Evolutionary conservation across 495 filamentous ascomycete species (phyloP), one percentile per base, ranked within the genome.

Genomic region (Xylaria telfairii): DNA sequence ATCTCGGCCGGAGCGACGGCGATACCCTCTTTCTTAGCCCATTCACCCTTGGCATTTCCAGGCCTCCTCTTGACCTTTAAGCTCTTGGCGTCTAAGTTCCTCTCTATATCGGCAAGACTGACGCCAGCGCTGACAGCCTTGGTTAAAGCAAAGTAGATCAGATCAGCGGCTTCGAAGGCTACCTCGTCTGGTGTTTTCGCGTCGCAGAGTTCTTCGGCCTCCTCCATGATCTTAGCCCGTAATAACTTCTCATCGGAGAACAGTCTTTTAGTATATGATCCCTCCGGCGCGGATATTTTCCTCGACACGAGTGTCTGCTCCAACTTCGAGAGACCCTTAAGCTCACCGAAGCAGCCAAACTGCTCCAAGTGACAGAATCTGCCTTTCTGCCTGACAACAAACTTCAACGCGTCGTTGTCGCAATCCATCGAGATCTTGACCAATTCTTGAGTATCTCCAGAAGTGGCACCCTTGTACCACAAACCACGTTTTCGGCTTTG

Each of bases 181-280:
- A 98, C 86, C 24, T 98, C 93, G 65, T 94, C 85, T 65, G 93
- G 92, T 13, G 88, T 90, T 46, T 86, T 87, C 17, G 96, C 96
- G 61, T 92, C 87, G 82, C 96, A 98, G 37, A 99, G 83, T 82
- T 99, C 96, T 71, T 93, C 91, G 3, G 96, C 96, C 79, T 99
- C 96, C 81, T 99, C 96, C 91, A 97, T 96, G 51, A 99, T 97
- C 85, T 99, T 99, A 3, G 96, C 96, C 42, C 92, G 87, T 19
- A 97, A 83, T 24, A 98, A 88, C 81, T 96, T 93, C 67, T 92
- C 88, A 68, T 98, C 96, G 32, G 90, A 92, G 84, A 98, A 99
- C 10, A 99, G 83, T 21, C 96, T 85, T 41, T 93, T 92, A 17
- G 96, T 99, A 79, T 99, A 99, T 19, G 96, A 98, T 0, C 94